Evolutionary conservation across 1,284 basidiomycete genomes (phyloP), one percentile per base, ranked within the genome.

Genomic region (Ustilago xerochloae): DNA sequence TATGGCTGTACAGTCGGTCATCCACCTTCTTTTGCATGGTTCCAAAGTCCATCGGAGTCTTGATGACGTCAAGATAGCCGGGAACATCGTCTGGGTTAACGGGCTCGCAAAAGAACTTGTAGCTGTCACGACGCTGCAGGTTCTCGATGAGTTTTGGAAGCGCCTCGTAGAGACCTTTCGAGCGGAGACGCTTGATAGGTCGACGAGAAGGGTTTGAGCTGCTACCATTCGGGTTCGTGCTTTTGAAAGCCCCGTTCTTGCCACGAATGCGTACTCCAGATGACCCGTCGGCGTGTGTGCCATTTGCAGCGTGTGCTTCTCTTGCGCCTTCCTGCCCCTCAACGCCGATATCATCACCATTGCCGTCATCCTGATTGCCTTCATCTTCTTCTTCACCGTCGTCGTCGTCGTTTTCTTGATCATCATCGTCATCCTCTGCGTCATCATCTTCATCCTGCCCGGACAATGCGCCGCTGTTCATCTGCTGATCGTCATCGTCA

Each of bases 41-140:
- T 0, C 91, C 91, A 64, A 93, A 87, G 77, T 93, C 92, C 92
- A 93, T 93, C 6, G 92, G 92, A 30, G 86, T 86, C 77, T 89
- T 89, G 51, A 93, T 88, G 30, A 89, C 81, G 78, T 92, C 90
- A 3, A 86, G 70, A 77, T 93, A 93, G 3, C 90, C 90, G 1
- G 90, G 88, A 0, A 93, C 90, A 72, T 89, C 87, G 0, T 86
- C 84, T 0, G 85, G 82, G 81, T 92, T 87, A 12, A 93, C 92
- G 0, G 92, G 91, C 43, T 86, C 83, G 55, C 92, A 85, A 81
- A 93, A 93, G 85, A 93, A 93, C 6, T 90, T 91, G 87, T 93
- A 93, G 82, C 91, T 90, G 81, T 93, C 92, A 82, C 91, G 92
- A 85, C 92, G 66, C 24, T 63, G 59, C 7, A 75, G 67, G 15